Base-by-base conservation (phyloP, 495 filamentous ascomycete genomes). In the Xylaria scruposa region DNA sequence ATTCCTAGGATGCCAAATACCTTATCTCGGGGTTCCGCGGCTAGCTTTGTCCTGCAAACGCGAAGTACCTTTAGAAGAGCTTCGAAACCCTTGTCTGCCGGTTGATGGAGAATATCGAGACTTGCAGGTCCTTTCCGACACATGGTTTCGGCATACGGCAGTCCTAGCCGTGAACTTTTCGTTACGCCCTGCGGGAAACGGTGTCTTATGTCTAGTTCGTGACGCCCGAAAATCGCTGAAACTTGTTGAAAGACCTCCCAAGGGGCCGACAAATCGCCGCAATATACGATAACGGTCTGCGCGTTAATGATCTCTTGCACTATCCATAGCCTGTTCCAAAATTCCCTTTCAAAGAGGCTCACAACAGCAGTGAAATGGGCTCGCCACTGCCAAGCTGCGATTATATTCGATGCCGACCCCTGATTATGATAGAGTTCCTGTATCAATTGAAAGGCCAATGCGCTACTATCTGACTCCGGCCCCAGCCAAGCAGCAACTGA, bases 241-340 rank as follows among this genome's bases (percentile, higher is more conserved):
- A 29, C 24, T 1, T 4, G 4, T 17, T 29, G 21, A 9, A 56
- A 21, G 4, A 29, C 26, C 1, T 13, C 2, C 51, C 51, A 56
- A 3, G 51, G 24, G 24, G 29, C 51, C 10, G 1, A 10, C 12
- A 8, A 56, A 9, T 15, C 12, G 51, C 51, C 51, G 21, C 51
- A 56, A 56, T 56, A 56, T 26, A 29, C 51, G 51, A 3, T 29
- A 6, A 53, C 64, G 9, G 26, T 38, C 36, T 60, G 67, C 3
- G 75, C 78, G 68, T 78, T 77, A 46, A 74, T 65, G n/a, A 80
- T 71, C 62, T 80, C 79, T 70, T 80, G 79, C 15, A 81, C 78
- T 15, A 81, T 71, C 79, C 79, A 81, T 4, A 80, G 56, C 51
- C 78, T 61, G 21, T 42, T 72, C 79, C 79, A 82, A 67, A 80